phyloP scores from a whole-genome alignment of 2,329 filamentous ascomycete species.

The Xylariaceae sp. region DNA sequence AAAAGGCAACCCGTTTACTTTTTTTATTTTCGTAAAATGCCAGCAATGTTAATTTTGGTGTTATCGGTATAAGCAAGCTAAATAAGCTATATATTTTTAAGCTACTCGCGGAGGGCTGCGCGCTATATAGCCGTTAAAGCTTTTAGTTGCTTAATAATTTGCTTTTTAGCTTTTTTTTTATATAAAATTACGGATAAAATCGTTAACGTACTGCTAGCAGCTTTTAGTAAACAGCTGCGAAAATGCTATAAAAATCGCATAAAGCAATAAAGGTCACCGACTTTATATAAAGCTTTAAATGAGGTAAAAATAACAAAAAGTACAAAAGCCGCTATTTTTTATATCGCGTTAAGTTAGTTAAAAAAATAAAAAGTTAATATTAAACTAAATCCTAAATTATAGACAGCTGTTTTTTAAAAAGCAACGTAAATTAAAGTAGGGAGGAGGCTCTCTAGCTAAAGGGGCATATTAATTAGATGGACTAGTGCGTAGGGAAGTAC shows the following conservation, averaged over 20 bases:
- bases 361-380: neutral
- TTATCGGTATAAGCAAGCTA: neutral
- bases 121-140: neutral
- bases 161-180: neutral
- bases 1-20: neutral
- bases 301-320: neutral
- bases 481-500: no score
- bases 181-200: neutral
- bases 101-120: no score
- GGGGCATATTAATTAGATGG: no score
- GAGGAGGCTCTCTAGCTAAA: no score
- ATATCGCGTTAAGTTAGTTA: no score
- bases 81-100: neutral
- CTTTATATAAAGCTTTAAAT: neutral
- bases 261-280: neutral
- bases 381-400: neutral
- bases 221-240: neutral
- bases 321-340: no score
- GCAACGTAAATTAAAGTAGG: neutral
- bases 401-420: neutral
- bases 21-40: neutral
- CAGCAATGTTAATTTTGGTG: neutral
- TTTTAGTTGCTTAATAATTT: neutral
- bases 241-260: neutral
- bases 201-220: neutral